These are phyloP conservation scores for Sugiyamaella mastotermitis DNA, from an alignment of 805 yeast genomes.

Conservation along the genomic window DNA sequence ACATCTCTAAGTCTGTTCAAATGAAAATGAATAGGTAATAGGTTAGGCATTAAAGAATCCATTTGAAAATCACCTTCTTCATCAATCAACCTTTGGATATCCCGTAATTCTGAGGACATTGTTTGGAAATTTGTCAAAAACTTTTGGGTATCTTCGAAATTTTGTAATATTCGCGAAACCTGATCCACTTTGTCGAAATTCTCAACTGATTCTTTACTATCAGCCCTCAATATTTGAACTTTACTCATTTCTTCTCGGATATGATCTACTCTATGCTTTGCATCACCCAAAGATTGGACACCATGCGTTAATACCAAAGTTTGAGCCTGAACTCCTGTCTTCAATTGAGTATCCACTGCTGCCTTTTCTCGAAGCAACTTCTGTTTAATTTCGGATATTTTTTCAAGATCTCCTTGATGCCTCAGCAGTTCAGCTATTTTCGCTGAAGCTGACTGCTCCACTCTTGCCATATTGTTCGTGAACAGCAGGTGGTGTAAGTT, in stretches of 20 bases:
- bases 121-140: slow-evolving; percentile 58
- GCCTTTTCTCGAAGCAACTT: slow-evolving; percentile 52
- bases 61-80: slow-evolving; percentile 43
- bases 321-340: slow-evolving; percentile 60
- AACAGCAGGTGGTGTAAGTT: too few relatives aligned
- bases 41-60: slow-evolving; percentile 41
- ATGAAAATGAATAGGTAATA: slow-evolving; percentile 63
- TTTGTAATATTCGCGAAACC: slow-evolving; percentile 63
- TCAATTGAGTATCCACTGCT: slow-evolving; percentile 67
- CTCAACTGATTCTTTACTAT: slow-evolving; percentile 51
- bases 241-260: slow-evolving; percentile 26
- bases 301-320: slow-evolving; percentile 46
- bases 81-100: slow-evolving; percentile 50
- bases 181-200: slow-evolving; percentile 64
- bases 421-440: slow-evolving; percentile 23
- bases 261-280: slow-evolving; percentile 36
- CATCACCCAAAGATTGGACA: slow-evolving; percentile 30
- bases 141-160: slow-evolving; percentile 60
- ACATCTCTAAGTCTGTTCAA: slow-evolving; percentile 71
- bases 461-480: too few relatives aligned
- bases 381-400: slow-evolving; percentile 29
- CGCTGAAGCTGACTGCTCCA: slow-evolving; percentile 15
- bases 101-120: slow-evolving; percentile 45
- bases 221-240: slow-evolving; percentile 46
- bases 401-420: slow-evolving; percentile 30